These are phyloP conservation scores for Grosmannia penicillata DNA, from an alignment of 2,329 filamentous ascomycete genomes.

Conservation along the genomic window DNA sequence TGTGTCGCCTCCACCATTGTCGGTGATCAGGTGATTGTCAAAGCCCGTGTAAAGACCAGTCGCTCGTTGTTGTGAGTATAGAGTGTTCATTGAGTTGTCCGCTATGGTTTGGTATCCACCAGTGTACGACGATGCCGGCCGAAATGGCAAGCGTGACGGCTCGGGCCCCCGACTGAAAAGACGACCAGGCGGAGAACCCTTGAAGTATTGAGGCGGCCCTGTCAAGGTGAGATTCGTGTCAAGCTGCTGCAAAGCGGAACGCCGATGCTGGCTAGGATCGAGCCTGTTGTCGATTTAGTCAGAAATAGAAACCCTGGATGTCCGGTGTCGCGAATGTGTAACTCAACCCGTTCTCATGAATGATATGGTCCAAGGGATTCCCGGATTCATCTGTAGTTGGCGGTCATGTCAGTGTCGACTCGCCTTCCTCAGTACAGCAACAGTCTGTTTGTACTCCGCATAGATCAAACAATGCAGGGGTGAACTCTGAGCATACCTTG, in stretches of 20 bases:
- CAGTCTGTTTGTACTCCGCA: too few species aligned
- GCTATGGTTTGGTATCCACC: slow-evolving; percentile 3
- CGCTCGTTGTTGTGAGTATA: slow-evolving; percentile 6
- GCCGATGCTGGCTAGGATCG: slow-evolving; percentile 2
- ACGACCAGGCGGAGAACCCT: background rate
- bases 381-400: background rate
- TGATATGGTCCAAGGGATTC: background rate
- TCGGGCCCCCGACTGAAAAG: slow-evolving; percentile 6
- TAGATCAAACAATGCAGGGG: too few species aligned
- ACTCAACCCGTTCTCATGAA: slow-evolving; percentile 8
- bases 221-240: slow-evolving; percentile 9
- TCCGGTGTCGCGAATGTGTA: background rate
- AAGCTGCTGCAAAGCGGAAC: slow-evolving; percentile 8
- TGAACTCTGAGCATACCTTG: slow-evolving; percentile 4
- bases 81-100: background rate
- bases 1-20: slow-evolving; percentile 10
- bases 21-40: slow-evolving; percentile 9
- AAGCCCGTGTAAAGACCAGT: slow-evolving; percentile 13
- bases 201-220: slow-evolving; percentile 4
- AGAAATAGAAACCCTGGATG: background rate
- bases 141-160: slow-evolving; percentile 5
- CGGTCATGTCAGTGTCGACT: background rate
- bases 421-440: too few species aligned
- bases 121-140: slow-evolving; percentile 1
- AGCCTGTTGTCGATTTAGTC: slow-evolving; percentile 4